A percentile compares a stretch with the other conserved stretches of the same genome.
These are phyloP conservation scores for Talinum fruticosum DNA, from an alignment of 148 eudicot species.

Conservation along the genomic window DNA sequence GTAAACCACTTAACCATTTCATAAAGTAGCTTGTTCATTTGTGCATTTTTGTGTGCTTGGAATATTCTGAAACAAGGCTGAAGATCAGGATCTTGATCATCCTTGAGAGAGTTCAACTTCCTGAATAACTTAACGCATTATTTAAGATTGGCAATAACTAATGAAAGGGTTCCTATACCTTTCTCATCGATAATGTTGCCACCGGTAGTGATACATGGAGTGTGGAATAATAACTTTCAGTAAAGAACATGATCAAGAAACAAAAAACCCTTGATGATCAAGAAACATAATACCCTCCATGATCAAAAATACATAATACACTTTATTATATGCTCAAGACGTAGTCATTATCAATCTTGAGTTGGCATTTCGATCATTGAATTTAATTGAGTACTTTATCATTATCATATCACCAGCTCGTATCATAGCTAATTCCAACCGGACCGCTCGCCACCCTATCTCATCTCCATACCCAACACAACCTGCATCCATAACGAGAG, in stretches of 20 bases:
- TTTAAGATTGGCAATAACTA: conserved; percentile 89
- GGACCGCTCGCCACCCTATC: too few relatives aligned
- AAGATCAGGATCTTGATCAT: conserved; percentile 93
- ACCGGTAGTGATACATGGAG: conserved; percentile 92
- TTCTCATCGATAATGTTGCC: conserved; percentile 94
- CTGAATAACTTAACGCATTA: conserved; percentile 85
- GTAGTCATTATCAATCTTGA: conserved; percentile 89
- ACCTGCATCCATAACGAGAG: too few relatives aligned
- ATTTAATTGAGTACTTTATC: conserved; percentile 80
- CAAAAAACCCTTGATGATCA: too few relatives aligned
- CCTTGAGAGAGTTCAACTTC: conserved; percentile 72
- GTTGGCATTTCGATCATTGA: conserved; percentile 74
- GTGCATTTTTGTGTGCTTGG: conserved; percentile 89
- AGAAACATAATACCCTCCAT: too few relatives aligned
- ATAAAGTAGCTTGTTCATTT: conserved; percentile 86
- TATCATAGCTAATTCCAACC: too few relatives aligned
- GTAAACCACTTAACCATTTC: conserved; percentile 90
- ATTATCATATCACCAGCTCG: conserved; percentile 84
- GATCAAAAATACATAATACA: too few relatives aligned
- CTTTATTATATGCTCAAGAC: conserved; percentile 90
- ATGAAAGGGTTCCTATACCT: conserved; percentile 91
- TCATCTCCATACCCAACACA: too few relatives aligned
- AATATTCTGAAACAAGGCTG: conserved; percentile 98
- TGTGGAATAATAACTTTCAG: conserved; percentile 83
- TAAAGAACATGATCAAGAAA: conserved; percentile 93